Percentiles rank a stretch among this genome's conserved stretches.
Conservation (phyloP, 768 basidiomycete species). For the Rhizopogon rudus region DNA sequence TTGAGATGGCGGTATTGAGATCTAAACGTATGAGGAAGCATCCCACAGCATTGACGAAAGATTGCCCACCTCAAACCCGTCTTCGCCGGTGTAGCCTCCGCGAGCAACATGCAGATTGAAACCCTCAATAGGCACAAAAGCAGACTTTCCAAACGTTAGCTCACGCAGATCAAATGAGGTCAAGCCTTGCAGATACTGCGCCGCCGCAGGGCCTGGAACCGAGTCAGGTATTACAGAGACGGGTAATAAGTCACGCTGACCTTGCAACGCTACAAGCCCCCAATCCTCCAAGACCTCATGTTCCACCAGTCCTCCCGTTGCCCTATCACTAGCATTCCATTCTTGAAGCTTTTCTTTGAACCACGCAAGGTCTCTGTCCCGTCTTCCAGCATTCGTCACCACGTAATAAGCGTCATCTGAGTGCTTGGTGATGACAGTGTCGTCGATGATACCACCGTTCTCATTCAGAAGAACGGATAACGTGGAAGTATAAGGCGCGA, state of each 20-base stretch:
- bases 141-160: conserved; percentile 82
- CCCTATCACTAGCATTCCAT: conserved; percentile 67
- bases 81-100: conserved; percentile 97
- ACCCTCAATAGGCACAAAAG: conserved; percentile 68
- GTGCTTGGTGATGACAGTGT: conserved; percentile 89
- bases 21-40: conserved; percentile 38
- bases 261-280: conserved; percentile 91
- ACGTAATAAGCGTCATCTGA: conserved; percentile 80
- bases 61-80: conserved; percentile 83
- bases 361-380: conserved; percentile 79
- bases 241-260: conserved; percentile 30
- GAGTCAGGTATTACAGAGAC: neutral
- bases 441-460: conserved; percentile 92
- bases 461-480: conserved; percentile 89
- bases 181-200: conserved; percentile 69
- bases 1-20: conserved; percentile 80
- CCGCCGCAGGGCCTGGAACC: conserved; percentile 70
- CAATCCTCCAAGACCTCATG: conserved; percentile 77
- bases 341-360: conserved; percentile 60
- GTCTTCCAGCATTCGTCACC: conserved; percentile 92
- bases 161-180: conserved; percentile 69
- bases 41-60: neutral
- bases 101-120: conserved; percentile 76
- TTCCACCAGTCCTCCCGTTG: conserved; percentile 58
- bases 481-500: conserved; percentile 73